phyloP scores from a whole-genome alignment of 83 land plant species.

The Picea engelmannii region DNA sequence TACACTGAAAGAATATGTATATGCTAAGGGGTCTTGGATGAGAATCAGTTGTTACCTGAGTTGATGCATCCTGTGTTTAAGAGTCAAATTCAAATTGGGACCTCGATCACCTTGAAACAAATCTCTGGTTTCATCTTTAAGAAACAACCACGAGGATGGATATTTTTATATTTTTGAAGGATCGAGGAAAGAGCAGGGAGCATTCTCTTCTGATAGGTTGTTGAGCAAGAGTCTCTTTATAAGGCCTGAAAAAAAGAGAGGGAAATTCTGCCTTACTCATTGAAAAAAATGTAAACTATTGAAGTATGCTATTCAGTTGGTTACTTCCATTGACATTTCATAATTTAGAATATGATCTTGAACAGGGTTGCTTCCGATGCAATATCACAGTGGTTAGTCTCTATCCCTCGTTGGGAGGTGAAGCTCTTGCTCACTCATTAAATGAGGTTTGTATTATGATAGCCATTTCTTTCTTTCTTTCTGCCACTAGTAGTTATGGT shows the following conservation, averaged over 20 bases:
- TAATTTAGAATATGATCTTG: conserved; percentile 1
- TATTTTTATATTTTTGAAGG: background rate
- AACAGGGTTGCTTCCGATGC: conserved; percentile 50
- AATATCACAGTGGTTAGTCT: conserved; percentile 44
- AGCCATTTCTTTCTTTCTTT: background rate
- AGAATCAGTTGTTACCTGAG: background rate
- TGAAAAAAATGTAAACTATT: background rate
- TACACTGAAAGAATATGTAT: background rate
- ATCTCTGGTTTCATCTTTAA: conserved; percentile 5
- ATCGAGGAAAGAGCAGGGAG: background rate
- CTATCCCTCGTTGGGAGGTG: conserved; percentile 53
- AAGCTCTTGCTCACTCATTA: conserved; percentile 50
- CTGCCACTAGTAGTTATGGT: background rate
- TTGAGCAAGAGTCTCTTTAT: background rate
- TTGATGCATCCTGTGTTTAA: background rate
- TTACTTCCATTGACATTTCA: background rate
- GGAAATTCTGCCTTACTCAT: too few species aligned
- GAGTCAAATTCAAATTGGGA: background rate
- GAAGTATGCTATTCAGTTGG: background rate
- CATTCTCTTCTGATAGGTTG: background rate
- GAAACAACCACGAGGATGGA: background rate
- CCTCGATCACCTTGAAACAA: background rate
- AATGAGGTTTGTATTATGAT: conserved; percentile 35
- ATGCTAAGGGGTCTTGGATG: background rate
- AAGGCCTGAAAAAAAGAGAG: too few species aligned